These are phyloP conservation scores for Caloboletus firmus DNA, from an alignment of 1,284 basidiomycete genomes.

Conservation along the genomic window DNA sequence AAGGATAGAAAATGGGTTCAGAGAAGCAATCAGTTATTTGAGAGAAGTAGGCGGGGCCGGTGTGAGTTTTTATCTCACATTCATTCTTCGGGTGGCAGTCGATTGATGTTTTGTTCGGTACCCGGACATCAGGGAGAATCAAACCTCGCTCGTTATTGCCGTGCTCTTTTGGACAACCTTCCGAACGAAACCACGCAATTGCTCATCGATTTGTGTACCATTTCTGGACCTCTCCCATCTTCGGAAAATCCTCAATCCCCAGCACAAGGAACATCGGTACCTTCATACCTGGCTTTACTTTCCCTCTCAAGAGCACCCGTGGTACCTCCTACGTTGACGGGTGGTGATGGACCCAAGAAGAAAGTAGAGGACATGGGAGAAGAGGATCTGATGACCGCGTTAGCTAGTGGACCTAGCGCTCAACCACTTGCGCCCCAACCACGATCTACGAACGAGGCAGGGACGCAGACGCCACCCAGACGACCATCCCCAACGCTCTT, in stretches of 20 bases:
- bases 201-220: slow-evolving; percentile 90
- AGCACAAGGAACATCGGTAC: slow-evolving; percentile 37
- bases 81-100: neutral
- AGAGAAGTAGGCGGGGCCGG: slow-evolving; percentile 74
- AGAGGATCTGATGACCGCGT: slow-evolving; percentile 17
- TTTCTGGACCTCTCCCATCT: slow-evolving; percentile 50
- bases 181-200: slow-evolving; percentile 89
- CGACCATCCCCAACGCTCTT: slow-evolving; percentile 84
- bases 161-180: slow-evolving; percentile 77
- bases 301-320: slow-evolving; percentile 60
- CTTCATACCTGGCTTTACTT: slow-evolving; percentile 78
- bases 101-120: neutral
- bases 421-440: slow-evolving; percentile 11
- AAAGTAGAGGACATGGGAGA: slow-evolving; percentile 21
- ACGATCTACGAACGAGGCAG: slow-evolving; percentile 21
- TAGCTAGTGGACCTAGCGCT: slow-evolving; percentile 13
- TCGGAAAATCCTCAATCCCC: slow-evolving; percentile 20
- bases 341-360: slow-evolving; percentile 36
- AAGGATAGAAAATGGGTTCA: slow-evolving; percentile 43
- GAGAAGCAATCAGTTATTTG: slow-evolving; percentile 82
- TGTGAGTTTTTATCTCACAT: slow-evolving; percentile 46
- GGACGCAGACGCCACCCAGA: slow-evolving; percentile 38
- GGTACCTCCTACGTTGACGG: slow-evolving; percentile 41
- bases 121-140: slow-evolving; percentile 61
- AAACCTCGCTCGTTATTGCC: slow-evolving; percentile 82